phyloP scores from a whole-genome alignment of 2,329 filamentous ascomycete genomes.

The Fusarium sp. region DNA sequence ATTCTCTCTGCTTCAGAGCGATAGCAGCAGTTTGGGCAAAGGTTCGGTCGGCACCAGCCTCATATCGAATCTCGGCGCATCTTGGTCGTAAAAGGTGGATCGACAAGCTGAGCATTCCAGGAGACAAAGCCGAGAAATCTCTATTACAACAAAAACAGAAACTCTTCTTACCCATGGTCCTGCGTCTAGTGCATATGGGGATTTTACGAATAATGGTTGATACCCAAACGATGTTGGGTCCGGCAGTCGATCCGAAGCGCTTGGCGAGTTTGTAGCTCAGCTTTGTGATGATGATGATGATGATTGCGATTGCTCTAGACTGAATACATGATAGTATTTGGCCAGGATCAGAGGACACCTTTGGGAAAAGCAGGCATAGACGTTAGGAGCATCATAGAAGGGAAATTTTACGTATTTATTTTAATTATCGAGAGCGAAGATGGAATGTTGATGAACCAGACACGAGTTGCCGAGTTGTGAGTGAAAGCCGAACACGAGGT shows the following conservation, averaged over 20 bases:
- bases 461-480: not conserved
- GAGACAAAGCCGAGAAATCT: slow-evolving; percentile 14
- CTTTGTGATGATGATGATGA: slow-evolving; percentile 5
- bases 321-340: not conserved
- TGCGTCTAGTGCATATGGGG: slow-evolving; percentile 33
- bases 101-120: not conserved
- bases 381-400: slow-evolving; percentile 35
- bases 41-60: not conserved
- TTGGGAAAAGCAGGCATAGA: slow-evolving; percentile 31
- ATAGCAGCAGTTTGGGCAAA: slow-evolving; percentile 1
- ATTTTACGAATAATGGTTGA: slow-evolving; percentile 41
- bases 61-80: slow-evolving; percentile 3
- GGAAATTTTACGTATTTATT: slow-evolving; percentile 34
- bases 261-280: not conserved
- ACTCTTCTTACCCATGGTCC: slow-evolving; percentile 31
- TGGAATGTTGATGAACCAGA: not conserved
- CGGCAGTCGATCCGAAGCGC: slow-evolving; percentile 14
- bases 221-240: slow-evolving; percentile 33
- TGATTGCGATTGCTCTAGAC: slow-evolving; percentile 3
- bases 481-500: not conserved
- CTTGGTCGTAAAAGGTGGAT: not conserved
- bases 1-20: slow-evolving; percentile 20
- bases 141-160: slow-evolving; percentile 32
- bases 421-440: slow-evolving; percentile 21
- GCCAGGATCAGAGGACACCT: slow-evolving; percentile 5